Evolutionary conservation across 192 early-diverging fungal genomes (phyloP).

Genomic region (Coemansia sp.): DNA sequence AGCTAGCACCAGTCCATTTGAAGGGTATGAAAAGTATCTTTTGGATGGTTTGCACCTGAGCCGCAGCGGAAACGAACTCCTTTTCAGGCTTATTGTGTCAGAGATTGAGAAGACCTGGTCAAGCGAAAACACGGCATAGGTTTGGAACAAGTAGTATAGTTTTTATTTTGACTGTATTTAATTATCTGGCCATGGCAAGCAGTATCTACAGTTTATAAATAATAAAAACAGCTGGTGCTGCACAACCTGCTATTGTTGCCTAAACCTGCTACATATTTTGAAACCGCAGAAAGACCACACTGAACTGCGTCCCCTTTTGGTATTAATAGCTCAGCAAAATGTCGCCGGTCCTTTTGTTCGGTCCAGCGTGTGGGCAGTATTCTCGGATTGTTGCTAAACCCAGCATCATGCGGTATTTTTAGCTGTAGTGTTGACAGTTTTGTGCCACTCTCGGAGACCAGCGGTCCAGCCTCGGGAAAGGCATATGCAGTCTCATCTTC

Average conservation of each 20-base stretch:
- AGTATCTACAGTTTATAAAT: too few species aligned
- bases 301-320: too few species aligned
- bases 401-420: neutral
- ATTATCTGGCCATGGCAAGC: too few species aligned
- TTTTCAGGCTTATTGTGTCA: conserved; percentile 16
- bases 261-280: too few species aligned
- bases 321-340: too few species aligned
- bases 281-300: too few species aligned
- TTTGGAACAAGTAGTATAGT: neutral
- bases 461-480: too few species aligned
- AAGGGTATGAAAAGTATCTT: conserved; percentile 41
- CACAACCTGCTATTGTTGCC: too few species aligned
- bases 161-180: neutral
- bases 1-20: conserved; percentile 4
- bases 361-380: neutral
- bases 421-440: neutral
- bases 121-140: conserved; percentile 7
- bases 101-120: conserved; percentile 13
- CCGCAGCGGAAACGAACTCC: conserved; percentile 54
- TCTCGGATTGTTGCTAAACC: neutral
- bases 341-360: neutral
- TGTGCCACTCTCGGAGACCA: neutral
- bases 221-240: too few species aligned
- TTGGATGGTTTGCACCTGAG: conserved; percentile 61
- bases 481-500: too few species aligned